These are phyloP conservation scores for Exophiala viscosa DNA, from an alignment of 2,329 filamentous ascomycete species.

Conservation along the genomic window DNA sequence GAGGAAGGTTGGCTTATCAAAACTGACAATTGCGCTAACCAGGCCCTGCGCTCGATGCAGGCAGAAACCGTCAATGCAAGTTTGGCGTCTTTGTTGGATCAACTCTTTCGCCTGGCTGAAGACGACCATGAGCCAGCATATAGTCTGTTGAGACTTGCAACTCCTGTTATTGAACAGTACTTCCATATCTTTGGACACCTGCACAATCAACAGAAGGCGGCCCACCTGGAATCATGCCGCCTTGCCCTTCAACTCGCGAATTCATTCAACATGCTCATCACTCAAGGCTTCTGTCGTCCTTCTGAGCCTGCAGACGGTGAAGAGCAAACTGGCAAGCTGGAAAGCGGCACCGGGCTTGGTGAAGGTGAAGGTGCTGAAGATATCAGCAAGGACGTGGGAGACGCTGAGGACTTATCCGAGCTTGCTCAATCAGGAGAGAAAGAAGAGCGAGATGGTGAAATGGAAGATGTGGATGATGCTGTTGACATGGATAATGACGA, in stretches of 20 bases:
- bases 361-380: slow-evolving; percentile 95
- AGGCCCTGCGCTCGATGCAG: slow-evolving; percentile 58
- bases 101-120: slow-evolving; percentile 46
- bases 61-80: slow-evolving; percentile 52
- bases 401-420: slow-evolving; percentile 89
- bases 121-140: slow-evolving; percentile 40
- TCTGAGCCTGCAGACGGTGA: slow-evolving; percentile 72
- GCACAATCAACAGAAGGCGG: slow-evolving; percentile 55
- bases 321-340: slow-evolving; percentile 71
- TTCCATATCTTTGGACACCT: slow-evolving; percentile 57
- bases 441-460: slow-evolving; percentile 51
- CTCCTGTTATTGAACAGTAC: slow-evolving; percentile 75
- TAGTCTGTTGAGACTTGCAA: slow-evolving; percentile 56
- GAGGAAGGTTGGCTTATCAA: slow-evolving; percentile 61
- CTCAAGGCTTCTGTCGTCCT: slow-evolving; percentile 87
- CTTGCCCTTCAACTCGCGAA: slow-evolving; percentile 72
- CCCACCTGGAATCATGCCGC: slow-evolving; percentile 69
- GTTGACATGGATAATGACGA: slow-evolving; percentile 72
- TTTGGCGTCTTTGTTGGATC: slow-evolving; percentile 44
- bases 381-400: slow-evolving; percentile 93
- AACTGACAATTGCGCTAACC: slow-evolving; percentile 51
- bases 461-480: slow-evolving; percentile 45
- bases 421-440: slow-evolving; percentile 70
- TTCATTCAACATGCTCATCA: slow-evolving; percentile 72
- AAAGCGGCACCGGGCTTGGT: slow-evolving; percentile 87